Evolutionary conservation across 352 stramenopile genomes (phyloP).

Genomic region (Globisporangium nunn): DNA sequence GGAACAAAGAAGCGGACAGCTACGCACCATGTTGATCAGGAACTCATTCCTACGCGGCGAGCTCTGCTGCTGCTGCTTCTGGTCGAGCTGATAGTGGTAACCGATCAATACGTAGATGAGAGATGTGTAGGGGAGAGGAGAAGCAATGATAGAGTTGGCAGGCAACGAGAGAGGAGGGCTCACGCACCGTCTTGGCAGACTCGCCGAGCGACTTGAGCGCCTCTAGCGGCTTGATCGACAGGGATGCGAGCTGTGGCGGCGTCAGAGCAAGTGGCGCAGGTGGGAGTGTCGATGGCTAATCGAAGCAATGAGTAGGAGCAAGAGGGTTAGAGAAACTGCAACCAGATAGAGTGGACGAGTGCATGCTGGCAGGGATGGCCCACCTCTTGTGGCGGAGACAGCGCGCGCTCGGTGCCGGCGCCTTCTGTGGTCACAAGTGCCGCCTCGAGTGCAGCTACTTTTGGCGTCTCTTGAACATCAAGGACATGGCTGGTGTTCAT

Average conservation of each 20-base stretch:
- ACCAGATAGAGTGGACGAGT: too few relatives aligned
- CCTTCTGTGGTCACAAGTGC: too few relatives aligned
- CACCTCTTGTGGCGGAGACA: not conserved
- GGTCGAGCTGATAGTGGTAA: not conserved
- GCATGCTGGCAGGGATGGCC: not conserved
- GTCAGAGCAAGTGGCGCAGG: not conserved
- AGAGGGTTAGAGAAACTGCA: too few relatives aligned
- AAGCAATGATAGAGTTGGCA: too few relatives aligned
- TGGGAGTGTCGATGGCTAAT: not conserved
- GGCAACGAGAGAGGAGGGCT: not conserved
- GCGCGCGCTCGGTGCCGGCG: not conserved
- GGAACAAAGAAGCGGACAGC: not conserved
- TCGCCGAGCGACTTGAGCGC: constrained; percentile 9
- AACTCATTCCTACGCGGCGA: constrained; percentile 17
- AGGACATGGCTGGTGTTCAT: too few relatives aligned
- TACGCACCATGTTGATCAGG: constrained; percentile 40
- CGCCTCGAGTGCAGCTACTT: too few relatives aligned
- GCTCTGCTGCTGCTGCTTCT: constrained; percentile 1
- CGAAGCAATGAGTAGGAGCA: not conserved
- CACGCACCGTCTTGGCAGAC: constrained; percentile 10
- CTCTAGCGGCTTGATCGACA: constrained; percentile 22
- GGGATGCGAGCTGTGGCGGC: constrained; percentile 8
- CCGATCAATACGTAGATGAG: too few relatives aligned
- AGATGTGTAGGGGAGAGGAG: too few relatives aligned
- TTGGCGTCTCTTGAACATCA: too few relatives aligned